Base-by-base conservation (phyloP, 768 basidiomycete species). In the Lactifluus volemus region DNA sequence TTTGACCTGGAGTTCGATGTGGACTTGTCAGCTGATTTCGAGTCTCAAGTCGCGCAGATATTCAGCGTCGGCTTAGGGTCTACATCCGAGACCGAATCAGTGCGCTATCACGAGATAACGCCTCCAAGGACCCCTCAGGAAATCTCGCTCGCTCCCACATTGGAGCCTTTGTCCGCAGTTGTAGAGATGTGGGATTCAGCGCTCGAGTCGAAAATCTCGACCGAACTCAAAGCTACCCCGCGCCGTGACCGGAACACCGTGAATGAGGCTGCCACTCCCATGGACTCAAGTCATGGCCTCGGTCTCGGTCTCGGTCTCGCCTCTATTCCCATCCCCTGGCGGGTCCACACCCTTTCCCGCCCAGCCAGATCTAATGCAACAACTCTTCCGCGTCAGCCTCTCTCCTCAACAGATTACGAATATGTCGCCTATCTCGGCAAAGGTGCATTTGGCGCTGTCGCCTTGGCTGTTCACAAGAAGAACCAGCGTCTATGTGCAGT, bases 391-490 rank as follows among this genome's bases (percentile, higher is more conserved):
- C 11, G 39, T 54, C 56, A 53, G 47, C 51, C 41, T 34, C 61
- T 41, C 29, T 63, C 61, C 7, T 49, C 57, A 17, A 29, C 47
- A 1, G 61, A 63, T 58, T 63, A 42, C 48, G 52, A 54, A 53
- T 49, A 49, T 29, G 52, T 58, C 32, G 12, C 56, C 41, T 54
- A 51, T 39, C 56, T 62, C 51, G 61, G 48, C 57, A 30, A 45
- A 14, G 62, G 55, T 51, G 41, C 49, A 32, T 63, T 56, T 50
- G 63, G 67, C 36, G 61, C 54, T 15, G 67, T 71, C 30, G 60
- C 50, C 29, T 65, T 69, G 42, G 69, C 61, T 7, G 60, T 61
- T 12, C 60, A 68, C 58, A 66, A 60, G 47, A 15, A 36, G 25
- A 59, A 58, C 7, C 32, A 41, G 21, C 53, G 64, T 39, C 52